Conservation (phyloP, 2,329 filamentous ascomycete genomes). For the Sodiomyces alkalinus region DNA sequence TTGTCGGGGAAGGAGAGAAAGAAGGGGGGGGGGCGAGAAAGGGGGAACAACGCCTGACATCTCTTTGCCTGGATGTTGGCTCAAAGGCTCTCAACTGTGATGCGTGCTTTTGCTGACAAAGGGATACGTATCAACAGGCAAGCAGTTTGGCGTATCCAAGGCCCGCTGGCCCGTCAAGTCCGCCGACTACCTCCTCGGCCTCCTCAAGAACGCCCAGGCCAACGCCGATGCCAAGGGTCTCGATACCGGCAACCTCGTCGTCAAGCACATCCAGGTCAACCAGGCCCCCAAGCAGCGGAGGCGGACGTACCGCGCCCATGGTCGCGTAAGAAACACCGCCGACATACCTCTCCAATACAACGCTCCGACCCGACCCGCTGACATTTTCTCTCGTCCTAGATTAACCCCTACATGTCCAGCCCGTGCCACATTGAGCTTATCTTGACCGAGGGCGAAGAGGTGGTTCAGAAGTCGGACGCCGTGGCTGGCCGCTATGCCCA, state of each 20-base stretch:
- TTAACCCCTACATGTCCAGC: conserved; percentile 99
- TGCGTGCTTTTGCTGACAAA: no score
- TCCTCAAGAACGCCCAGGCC: conserved; percentile 95
- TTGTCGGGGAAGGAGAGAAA: background rate
- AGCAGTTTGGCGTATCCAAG: conserved; percentile 95
- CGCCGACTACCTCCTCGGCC: conserved; percentile 90
- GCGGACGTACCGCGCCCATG: conserved; percentile 99
- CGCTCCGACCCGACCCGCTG: conserved; percentile 8
- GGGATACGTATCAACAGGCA: conserved; percentile 55
- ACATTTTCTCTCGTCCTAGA: conserved; percentile 39
- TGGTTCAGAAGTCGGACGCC: conserved; percentile 74
- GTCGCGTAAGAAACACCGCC: conserved; percentile 63
- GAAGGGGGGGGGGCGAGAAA: no score
- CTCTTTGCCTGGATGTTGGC: no score
- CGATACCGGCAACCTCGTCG: conserved; percentile 90
- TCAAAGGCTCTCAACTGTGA: no score
- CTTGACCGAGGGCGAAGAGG: conserved; percentile 93
- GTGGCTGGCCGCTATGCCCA: conserved; percentile 48
- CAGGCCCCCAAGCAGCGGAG: conserved; percentile 98
- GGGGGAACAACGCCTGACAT: no score
- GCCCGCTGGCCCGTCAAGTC: conserved; percentile 99
- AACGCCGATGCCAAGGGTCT: conserved; percentile 96
- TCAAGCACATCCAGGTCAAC: conserved; percentile 99
- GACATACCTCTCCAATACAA: background rate
- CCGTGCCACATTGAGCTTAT: conserved; percentile 99